Evolutionary conservation across 2,329 filamentous ascomycete species (phyloP).

Genomic region (Phyllosticta citriasiana): DNA sequence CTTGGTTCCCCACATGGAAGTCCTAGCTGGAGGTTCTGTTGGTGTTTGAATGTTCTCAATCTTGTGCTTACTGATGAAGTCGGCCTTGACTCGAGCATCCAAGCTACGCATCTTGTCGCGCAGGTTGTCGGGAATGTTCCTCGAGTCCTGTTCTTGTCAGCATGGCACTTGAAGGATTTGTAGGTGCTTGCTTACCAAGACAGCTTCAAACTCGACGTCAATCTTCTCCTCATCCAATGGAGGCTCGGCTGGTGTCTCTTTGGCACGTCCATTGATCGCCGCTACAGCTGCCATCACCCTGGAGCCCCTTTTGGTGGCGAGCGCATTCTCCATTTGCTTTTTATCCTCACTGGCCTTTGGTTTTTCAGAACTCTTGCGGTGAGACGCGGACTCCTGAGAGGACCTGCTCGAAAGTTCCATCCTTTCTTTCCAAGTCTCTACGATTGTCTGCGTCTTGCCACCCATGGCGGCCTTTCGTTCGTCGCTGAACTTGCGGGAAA

Average conservation of each 20-base stretch:
- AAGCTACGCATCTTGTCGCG: conserved; percentile 89
- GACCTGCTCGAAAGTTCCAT: conserved; percentile 5
- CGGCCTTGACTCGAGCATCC: conserved; percentile 82
- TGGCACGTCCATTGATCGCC: conserved; percentile 46
- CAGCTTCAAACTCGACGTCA: conserved; percentile 53
- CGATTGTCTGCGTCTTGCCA: conserved; percentile 7
- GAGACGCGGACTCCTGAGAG: conserved; percentile 3
- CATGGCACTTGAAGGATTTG: conserved; percentile 36
- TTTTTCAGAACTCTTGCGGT: conserved; percentile 1
- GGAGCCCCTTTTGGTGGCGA: conserved; percentile 35
- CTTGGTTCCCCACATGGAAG: conserved; percentile 14
- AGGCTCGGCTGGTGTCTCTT: conserved; percentile 24
- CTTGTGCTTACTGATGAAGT: conserved; percentile 89
- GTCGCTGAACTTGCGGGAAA: conserved; percentile 27
- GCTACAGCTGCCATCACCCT: conserved; percentile 56
- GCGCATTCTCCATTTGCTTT: conserved; percentile 17
- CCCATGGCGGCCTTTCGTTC: conserved; percentile 19
- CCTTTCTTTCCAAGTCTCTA: conserved; percentile 8
- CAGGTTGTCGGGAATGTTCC: conserved; percentile 91
- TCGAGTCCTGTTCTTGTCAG: conserved; percentile 61
- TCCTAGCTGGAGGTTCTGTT: conserved; percentile 38
- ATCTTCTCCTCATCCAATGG: conserved; percentile 42
- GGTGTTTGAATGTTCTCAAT: conserved; percentile 41
- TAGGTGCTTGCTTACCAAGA: conserved; percentile 46
- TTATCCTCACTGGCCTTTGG: conserved; percentile 6